Percentiles rank a stretch among this genome's conserved stretches.
Conservation (phyloP, 176 grass and related monocot species). For the Puya raimondii region DNA sequence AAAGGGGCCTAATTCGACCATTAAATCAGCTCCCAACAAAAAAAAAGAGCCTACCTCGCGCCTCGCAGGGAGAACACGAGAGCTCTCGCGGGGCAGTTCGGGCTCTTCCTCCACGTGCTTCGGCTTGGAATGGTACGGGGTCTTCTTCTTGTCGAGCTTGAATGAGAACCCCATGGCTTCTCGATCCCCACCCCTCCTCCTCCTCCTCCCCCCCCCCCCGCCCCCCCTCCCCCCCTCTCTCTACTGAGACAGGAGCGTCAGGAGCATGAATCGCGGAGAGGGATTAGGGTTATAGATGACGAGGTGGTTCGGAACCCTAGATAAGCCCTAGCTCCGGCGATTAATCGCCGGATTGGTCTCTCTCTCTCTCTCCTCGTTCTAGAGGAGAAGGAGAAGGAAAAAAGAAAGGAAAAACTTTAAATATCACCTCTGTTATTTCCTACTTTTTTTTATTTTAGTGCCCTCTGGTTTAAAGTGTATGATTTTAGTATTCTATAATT, state of each 20-base stretch:
- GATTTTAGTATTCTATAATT: too few relatives aligned
- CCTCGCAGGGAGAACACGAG: constrained; percentile 3
- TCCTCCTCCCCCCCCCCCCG: background rate
- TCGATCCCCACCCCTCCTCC: background rate
- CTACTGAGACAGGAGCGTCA: background rate
- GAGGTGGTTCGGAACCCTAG: background rate
- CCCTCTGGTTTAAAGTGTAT: too few relatives aligned
- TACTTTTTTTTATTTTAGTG: too few relatives aligned
- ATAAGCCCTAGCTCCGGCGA: background rate
- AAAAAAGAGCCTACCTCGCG: constrained; percentile 25
- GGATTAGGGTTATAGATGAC: background rate
- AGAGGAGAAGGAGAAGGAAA: too few relatives aligned
- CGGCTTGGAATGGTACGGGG: constrained; percentile 24
- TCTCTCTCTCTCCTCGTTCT: background rate
- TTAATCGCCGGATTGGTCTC: background rate
- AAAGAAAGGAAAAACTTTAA: too few relatives aligned
- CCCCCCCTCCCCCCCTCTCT: background rate
- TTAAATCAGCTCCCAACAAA: constrained; percentile 11
- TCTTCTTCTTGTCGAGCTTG: constrained; percentile 58
- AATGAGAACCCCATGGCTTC: constrained; percentile 68
- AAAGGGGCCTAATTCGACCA: background rate
- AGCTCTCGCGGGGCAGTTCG: constrained; percentile 10
- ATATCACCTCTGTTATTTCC: too few relatives aligned
- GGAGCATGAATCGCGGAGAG: background rate
- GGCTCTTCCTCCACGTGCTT: background rate